Evolutionary conservation across 1,284 basidiomycete species (phyloP).

Genomic region (Stereum hirsutum): DNA sequence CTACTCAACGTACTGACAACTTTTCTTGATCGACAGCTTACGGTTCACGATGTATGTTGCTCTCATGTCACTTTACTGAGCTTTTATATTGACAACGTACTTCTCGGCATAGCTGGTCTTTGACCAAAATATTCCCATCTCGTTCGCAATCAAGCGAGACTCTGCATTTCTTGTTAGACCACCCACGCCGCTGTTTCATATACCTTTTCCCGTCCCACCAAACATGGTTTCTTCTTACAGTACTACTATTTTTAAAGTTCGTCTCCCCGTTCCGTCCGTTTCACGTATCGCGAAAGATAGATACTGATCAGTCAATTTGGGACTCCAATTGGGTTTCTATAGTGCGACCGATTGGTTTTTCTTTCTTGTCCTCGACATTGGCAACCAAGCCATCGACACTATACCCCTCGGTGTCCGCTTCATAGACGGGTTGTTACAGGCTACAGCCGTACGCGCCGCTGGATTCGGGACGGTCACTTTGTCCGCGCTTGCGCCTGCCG

Average conservation of each 20-base stretch:
- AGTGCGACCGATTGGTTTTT: slow-evolving; percentile 82
- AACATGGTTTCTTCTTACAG: slow-evolving; percentile 82
- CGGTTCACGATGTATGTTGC: slow-evolving; percentile 53
- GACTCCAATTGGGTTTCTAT: not conserved
- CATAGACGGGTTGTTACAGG: slow-evolving; percentile 61
- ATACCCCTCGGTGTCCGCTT: slow-evolving; percentile 68
- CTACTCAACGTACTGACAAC: not conserved
- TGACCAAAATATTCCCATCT: slow-evolving; percentile 55
- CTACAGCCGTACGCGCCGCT: slow-evolving; percentile 77
- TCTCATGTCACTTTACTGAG: not conserved
- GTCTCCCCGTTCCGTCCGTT: no score
- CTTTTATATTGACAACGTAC: slow-evolving; percentile 1
- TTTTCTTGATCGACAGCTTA: slow-evolving; percentile 29
- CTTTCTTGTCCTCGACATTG: slow-evolving; percentile 85
- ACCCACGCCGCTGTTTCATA: slow-evolving; percentile 92
- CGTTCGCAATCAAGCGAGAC: slow-evolving; percentile 69
- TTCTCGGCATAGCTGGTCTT: slow-evolving; percentile 56
- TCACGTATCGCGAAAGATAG: no score
- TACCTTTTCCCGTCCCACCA: slow-evolving; percentile 95
- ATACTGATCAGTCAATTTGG: not conserved
- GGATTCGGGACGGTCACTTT: slow-evolving; percentile 78
- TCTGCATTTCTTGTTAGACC: slow-evolving; percentile 87
- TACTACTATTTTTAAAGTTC: slow-evolving; percentile 66
- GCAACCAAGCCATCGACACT: slow-evolving; percentile 60
- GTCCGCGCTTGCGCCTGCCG: slow-evolving; percentile 52